Conservation (phyloP, 495 filamentous ascomycete genomes). For the Penicillium desertorum region DNA sequence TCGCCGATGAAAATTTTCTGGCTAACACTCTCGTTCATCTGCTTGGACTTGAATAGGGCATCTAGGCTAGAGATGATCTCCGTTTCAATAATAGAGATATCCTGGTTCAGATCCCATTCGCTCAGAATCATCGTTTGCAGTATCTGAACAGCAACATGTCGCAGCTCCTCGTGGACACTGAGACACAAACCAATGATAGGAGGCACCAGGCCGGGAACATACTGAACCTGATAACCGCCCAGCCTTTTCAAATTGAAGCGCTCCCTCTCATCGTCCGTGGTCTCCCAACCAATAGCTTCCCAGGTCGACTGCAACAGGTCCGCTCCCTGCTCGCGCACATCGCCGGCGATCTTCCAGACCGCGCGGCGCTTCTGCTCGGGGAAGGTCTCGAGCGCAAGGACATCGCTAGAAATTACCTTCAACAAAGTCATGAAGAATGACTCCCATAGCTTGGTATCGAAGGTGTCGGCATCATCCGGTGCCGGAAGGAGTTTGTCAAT, state of each 20-base stretch:
- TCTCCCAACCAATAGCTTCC: constrained; percentile 98
- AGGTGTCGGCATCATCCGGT: constrained; percentile 88
- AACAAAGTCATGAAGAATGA: constrained; percentile 87
- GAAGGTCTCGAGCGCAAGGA: constrained; percentile 90
- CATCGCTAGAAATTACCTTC: constrained; percentile 82
- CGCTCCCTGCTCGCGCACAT: constrained; percentile 90
- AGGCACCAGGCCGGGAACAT: constrained; percentile 86
- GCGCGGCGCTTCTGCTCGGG: constrained; percentile 94
- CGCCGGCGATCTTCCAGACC: constrained; percentile 98
- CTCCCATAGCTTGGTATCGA: constrained; percentile 92
- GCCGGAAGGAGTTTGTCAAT: constrained; percentile 76
- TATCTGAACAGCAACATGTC: constrained; percentile 87
- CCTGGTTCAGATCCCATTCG: constrained; percentile 96
- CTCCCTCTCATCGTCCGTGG: constrained; percentile 67
- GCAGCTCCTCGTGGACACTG: constrained; percentile 88
- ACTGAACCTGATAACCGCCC: constrained; percentile 97
- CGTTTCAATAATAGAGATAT: constrained; percentile 87
- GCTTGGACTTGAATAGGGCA: constrained; percentile 83
- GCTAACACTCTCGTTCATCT: constrained; percentile 80
- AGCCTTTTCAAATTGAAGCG: constrained; percentile 79
- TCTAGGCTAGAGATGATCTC: constrained; percentile 97
- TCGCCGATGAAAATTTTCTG: constrained; percentile 93
- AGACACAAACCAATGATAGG: constrained; percentile 93
- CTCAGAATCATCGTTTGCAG: constrained; percentile 97
- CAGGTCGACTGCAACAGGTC: constrained; percentile 79